phyloP scores from a whole-genome alignment of 2,329 filamentous ascomycete species.

The Daldinia sp. region DNA sequence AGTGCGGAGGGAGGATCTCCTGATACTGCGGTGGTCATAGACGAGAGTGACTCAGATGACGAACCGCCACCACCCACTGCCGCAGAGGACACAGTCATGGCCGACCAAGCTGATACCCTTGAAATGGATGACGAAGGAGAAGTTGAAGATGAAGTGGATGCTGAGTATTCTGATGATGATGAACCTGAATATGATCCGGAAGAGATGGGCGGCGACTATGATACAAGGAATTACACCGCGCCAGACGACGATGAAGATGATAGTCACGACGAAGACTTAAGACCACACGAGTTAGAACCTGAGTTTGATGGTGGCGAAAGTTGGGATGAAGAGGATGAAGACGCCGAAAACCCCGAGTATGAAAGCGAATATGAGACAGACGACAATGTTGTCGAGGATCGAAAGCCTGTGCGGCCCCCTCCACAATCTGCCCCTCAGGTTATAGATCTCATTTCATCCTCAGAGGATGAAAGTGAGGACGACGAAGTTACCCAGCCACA shows the following conservation, averaged over 20 bases:
- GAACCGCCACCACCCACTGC: conserved; percentile 40
- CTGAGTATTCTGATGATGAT: conserved; percentile 49
- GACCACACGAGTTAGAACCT: conserved; percentile 45
- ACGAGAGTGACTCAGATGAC: conserved; percentile 49
- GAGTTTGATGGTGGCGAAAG: conserved; percentile 49
- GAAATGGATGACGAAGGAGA: conserved; percentile 47
- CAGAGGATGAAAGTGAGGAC: conserved; percentile 45
- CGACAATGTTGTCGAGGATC: conserved; percentile 30
- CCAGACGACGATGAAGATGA: conserved; percentile 52
- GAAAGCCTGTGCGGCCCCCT: conserved; percentile 24
- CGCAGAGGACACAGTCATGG: conserved; percentile 37
- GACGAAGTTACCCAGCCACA: conserved; percentile 24
- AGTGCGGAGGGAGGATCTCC: conserved; percentile 44
- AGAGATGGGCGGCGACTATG: conserved; percentile 52
- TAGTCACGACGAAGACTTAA: conserved; percentile 49
- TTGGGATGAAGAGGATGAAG: conserved; percentile 44
- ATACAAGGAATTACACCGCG: conserved; percentile 48
- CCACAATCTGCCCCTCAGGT: conserved; percentile 41
- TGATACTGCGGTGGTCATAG: conserved; percentile 49
- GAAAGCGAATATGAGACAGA: conserved; percentile 44
- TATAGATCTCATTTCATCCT: conserved; percentile 47
- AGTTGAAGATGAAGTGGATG: conserved; percentile 46
- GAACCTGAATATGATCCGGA: conserved; percentile 50
- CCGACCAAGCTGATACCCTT: conserved; percentile 35
- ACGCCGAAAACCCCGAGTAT: conserved; percentile 38